These are phyloP conservation scores for Colletotrichum liaoningense DNA, from an alignment of 2,329 filamentous ascomycete genomes.

Conservation along the genomic window DNA sequence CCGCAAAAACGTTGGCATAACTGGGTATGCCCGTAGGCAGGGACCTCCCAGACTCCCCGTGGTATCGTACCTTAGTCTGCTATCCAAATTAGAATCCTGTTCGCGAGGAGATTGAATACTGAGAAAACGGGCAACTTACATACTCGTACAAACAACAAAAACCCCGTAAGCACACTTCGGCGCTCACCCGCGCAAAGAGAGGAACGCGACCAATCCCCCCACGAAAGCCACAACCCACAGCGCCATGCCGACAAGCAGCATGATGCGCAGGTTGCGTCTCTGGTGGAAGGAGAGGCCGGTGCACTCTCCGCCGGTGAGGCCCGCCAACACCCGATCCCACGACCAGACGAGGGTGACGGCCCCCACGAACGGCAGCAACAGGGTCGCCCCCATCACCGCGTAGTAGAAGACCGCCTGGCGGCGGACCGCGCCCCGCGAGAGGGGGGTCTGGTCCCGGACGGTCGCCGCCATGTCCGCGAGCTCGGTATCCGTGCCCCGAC, in stretches of 20 bases:
- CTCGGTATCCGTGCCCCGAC: conserved; percentile 30
- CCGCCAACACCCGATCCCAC: conserved; percentile 3
- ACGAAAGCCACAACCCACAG: conserved; percentile 17
- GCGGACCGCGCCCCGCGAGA: conserved; percentile 11
- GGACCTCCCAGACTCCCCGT: conserved; percentile 5
- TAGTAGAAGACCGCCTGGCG: conserved; percentile 21
- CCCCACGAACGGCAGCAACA: conserved; percentile 20
- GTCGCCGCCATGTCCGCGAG: conserved; percentile 29
- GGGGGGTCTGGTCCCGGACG: not conserved
- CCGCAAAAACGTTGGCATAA: not conserved
- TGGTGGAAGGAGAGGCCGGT: conserved; percentile 28
- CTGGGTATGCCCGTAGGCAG: conserved; percentile 30
- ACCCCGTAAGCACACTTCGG: not conserved
- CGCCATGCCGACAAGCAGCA: conserved; percentile 21
- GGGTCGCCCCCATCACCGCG: conserved; percentile 5
- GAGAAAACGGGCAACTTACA: not conserved
- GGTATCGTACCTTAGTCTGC: not conserved
- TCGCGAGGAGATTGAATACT: too few species aligned
- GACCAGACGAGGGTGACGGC: conserved; percentile 1
- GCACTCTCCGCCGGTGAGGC: conserved; percentile 29
- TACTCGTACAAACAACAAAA: conserved; percentile 4
- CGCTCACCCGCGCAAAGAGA: conserved; percentile 1
- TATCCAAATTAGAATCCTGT: not conserved
- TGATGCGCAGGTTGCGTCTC: conserved; percentile 25
- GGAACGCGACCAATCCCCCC: conserved; percentile 9